Evolutionary conservation across 768 basidiomycete genomes (phyloP), one percentile per base, ranked within the genome.

Genomic region (Leucocoprinus leucothites): DNA sequence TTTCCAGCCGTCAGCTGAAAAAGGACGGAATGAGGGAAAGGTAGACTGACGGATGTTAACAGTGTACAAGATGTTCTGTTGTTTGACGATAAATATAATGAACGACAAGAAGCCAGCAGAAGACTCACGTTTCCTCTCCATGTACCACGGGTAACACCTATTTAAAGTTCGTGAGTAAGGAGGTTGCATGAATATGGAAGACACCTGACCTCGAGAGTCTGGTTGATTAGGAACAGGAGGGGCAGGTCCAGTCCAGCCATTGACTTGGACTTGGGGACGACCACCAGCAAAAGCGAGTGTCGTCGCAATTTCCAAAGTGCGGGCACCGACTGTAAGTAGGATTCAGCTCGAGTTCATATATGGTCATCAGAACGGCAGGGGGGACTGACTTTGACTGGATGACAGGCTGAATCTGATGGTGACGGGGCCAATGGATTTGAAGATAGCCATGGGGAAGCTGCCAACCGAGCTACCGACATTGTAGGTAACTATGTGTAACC

Each of bases 231-330:
- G 72, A 1, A 60, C 63, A 9, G 69, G 50, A 1, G 72, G 72
- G 2, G 62, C 53, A n/a, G 70, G 61, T 9, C 67, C 67, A 21
- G 60, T 66, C 64, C 64, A 73, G 25, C 59, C 60, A 50, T 69
- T 68, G n/a, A 73, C 65, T 2, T 51, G 53, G 2, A 71, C 68
- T 56, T 65, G 62, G 2, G 72, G 72, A 5, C 72, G 64, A 13
- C 69, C 69, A 50, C 70, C 70, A 46, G 71, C 72, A 57, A 73
- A 73, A 3, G 70, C 71, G 22, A 69, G 60, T 1, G 71, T 73
- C 5, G 71, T 72, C 3, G 61, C 69, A n/a, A 73, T 73, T 35
- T 68, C 45, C 4, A 73, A 63, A 16, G 72, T 72, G 18, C 70
- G 64, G 9, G 69, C 69, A 38, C 72, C 71, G 22, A 65, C 62